Percentiles rank a stretch among this genome's conserved stretches.
phyloP scores from a whole-genome alignment of 495 filamentous ascomycete genomes.

The Neurospora sublineolata region DNA sequence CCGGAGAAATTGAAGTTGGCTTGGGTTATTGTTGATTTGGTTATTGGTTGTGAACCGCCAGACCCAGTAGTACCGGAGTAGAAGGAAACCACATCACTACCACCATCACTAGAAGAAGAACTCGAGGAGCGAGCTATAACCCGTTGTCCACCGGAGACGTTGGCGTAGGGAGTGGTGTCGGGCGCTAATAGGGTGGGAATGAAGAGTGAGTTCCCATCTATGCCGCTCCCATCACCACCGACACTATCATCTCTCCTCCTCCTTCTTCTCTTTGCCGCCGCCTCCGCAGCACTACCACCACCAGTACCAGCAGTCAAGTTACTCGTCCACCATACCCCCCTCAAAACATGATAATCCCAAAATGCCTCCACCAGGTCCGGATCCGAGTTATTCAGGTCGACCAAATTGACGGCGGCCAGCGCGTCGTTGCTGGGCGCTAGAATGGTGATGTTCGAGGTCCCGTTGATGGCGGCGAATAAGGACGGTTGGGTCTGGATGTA shows the following conservation, averaged over 20 bases:
- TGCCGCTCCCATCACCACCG: background rate
- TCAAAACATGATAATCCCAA: slow-evolving; percentile 54
- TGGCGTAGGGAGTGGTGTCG: slow-evolving; percentile 35
- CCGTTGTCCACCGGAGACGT: slow-evolving; percentile 31
- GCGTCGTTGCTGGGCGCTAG: slow-evolving; percentile 55
- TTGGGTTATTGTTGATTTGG: background rate
- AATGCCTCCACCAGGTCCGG: slow-evolving; percentile 34
- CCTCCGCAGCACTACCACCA: background rate
- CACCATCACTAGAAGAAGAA: slow-evolving; percentile 11
- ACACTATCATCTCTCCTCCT: background rate
- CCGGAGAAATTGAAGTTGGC: slow-evolving; percentile 50
- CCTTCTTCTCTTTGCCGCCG: background rate
- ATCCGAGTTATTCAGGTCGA: slow-evolving; percentile 18
- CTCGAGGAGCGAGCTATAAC: slow-evolving; percentile 17
- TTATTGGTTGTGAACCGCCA: background rate
- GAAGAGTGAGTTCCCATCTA: slow-evolving; percentile 28
- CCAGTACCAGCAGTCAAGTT: slow-evolving; percentile 21
- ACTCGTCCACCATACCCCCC: slow-evolving; percentile 37
- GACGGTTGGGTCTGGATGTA: slow-evolving; percentile 33
- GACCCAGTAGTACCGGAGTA: slow-evolving; percentile 24
- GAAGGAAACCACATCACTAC: slow-evolving; percentile 17
- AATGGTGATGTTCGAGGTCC: slow-evolving; percentile 47
- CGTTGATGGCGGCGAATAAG: slow-evolving; percentile 27
- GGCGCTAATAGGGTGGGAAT: slow-evolving; percentile 39
- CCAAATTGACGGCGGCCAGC: slow-evolving; percentile 22